These are phyloP conservation scores for Metschnikowia koreensis DNA, from an alignment of 805 yeast species.

Conservation along the genomic window DNA sequence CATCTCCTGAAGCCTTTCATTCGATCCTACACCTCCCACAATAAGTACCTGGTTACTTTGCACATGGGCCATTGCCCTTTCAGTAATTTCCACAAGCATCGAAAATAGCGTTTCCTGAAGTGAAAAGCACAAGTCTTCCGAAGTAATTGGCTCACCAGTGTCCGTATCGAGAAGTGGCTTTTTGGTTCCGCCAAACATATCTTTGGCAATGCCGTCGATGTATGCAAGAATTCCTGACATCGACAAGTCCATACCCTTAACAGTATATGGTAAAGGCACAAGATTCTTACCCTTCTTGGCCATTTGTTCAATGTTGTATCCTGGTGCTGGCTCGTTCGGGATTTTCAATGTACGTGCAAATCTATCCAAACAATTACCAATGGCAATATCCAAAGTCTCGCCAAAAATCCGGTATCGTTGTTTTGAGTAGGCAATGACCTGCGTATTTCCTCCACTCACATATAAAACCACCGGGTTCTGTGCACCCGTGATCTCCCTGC, in stretches of 20 bases:
- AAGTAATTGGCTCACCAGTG: constrained; percentile 55
- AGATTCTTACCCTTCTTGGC: constrained; percentile 68
- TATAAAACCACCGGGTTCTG: constrained; percentile 94
- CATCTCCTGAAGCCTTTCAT: constrained; percentile 88
- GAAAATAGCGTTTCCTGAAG: constrained; percentile 90
- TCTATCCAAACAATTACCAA: constrained; percentile 94
- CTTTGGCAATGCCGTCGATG: constrained; percentile 77
- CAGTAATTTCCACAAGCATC: constrained; percentile 97
- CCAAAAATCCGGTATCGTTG: constrained; percentile 97
- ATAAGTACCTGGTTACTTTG: constrained; percentile 83
- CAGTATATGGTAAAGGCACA: constrained; percentile 89
- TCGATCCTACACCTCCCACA: constrained; percentile 99
- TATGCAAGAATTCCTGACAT: constrained; percentile 93
- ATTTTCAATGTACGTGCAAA: constrained; percentile 90
- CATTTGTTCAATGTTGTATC: constrained; percentile 92
- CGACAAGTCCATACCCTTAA: constrained; percentile 96
- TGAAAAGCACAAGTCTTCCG: constrained; percentile 89
- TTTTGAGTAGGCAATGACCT: constrained; percentile 92
- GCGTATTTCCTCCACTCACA: constrained; percentile 98
- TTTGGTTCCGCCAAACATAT: constrained; percentile 49
- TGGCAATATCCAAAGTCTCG: constrained; percentile 97
- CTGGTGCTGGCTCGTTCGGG: constrained; percentile 94
- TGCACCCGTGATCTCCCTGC: constrained; percentile 97
- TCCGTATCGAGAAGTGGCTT: constrained; percentile 41
- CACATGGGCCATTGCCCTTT: constrained; percentile 98